A percentile compares a stretch with the other conserved stretches of the same genome.
phyloP scores from a whole-genome alignment of 805 yeast genomes.

The Sugiyamaella valdiviana region DNA sequence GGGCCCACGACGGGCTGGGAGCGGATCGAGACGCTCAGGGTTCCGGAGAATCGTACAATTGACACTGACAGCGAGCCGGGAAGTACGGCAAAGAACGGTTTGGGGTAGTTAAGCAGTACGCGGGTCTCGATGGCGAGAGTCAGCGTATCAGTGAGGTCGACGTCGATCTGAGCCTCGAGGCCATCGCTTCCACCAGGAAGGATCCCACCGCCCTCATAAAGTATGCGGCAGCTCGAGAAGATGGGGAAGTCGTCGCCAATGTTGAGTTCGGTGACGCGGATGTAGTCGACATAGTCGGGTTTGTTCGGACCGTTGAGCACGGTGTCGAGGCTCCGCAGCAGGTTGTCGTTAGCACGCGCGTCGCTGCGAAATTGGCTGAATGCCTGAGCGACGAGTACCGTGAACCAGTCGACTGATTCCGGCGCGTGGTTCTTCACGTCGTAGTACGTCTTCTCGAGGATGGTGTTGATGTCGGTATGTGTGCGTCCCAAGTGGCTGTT shows the following conservation, averaged over 20 bases:
- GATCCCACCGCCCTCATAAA: conserved; percentile 24
- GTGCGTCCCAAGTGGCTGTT: background rate
- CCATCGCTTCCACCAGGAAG: conserved; percentile 30
- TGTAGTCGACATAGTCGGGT: conserved; percentile 75
- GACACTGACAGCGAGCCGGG: conserved; percentile 85
- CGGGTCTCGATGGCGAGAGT: conserved; percentile 82
- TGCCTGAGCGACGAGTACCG: conserved; percentile 86
- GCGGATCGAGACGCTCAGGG: conserved; percentile 61
- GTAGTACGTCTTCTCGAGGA: conserved; percentile 86
- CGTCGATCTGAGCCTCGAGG: conserved; percentile 84
- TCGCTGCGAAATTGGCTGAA: conserved; percentile 84
- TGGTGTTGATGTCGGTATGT: conserved; percentile 33
- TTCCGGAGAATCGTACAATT: conserved; percentile 84
- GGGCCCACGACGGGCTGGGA: conserved; percentile 15
- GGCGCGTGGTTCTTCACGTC: conserved; percentile 81
- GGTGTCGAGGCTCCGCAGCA: conserved; percentile 68
- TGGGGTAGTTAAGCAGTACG: conserved; percentile 72
- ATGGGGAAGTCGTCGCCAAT: conserved; percentile 95
- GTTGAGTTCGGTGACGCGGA: conserved; percentile 78
- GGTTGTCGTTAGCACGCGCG: conserved; percentile 77
- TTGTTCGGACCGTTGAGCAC: conserved; percentile 53
- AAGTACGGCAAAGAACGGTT: conserved; percentile 74
- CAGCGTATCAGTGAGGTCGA: conserved; percentile 78
- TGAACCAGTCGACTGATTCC: conserved; percentile 95
- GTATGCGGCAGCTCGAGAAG: conserved; percentile 86